phyloP scores from a whole-genome alignment of 352 stramenopile species.

The Pythium volutum region DNA sequence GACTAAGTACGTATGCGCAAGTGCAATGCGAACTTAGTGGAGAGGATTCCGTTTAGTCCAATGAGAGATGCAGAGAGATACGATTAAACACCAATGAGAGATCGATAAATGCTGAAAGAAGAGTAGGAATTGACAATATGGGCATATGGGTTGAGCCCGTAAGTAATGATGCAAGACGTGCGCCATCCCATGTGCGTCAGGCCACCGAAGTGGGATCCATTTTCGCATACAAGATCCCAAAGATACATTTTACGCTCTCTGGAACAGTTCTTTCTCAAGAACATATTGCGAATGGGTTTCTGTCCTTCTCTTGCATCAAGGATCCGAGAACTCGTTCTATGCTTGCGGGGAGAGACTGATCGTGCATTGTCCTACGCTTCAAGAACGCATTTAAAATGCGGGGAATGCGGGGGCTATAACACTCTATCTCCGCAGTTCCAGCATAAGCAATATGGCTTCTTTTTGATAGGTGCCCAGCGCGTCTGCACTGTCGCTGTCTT shows the following conservation, averaged over 20 bases:
- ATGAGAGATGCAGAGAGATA: background rate
- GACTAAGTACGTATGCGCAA: slow-evolving; percentile 23
- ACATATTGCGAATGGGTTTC: no score
- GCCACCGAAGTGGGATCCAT: slow-evolving; percentile 14
- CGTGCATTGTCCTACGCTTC: slow-evolving; percentile 6
- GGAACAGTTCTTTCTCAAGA: background rate
- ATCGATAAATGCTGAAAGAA: slow-evolving; percentile 6
- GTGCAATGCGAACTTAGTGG: slow-evolving; percentile 23
- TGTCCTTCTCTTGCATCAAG: slow-evolving; percentile 2
- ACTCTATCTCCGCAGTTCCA: no score
- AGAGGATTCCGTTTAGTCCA: slow-evolving; percentile 2
- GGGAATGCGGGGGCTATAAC: background rate
- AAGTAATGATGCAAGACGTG: slow-evolving; percentile 14
- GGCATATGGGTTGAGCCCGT: slow-evolving; percentile 13
- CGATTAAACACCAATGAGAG: slow-evolving; percentile 2
- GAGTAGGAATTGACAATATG: slow-evolving; percentile 23
- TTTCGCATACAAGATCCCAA: background rate
- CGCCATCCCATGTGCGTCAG: slow-evolving; percentile 23
- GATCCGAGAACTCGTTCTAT: background rate
- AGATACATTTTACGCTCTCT: background rate
- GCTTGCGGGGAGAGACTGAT: no score
- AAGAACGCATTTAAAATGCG: background rate
- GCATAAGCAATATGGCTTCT: background rate
- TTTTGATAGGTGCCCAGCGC: background rate
- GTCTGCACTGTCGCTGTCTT: slow-evolving; percentile 1